These are phyloP conservation scores for Echium plantagineum DNA, from an alignment of 257 asterid genomes.

Conservation along the genomic window DNA sequence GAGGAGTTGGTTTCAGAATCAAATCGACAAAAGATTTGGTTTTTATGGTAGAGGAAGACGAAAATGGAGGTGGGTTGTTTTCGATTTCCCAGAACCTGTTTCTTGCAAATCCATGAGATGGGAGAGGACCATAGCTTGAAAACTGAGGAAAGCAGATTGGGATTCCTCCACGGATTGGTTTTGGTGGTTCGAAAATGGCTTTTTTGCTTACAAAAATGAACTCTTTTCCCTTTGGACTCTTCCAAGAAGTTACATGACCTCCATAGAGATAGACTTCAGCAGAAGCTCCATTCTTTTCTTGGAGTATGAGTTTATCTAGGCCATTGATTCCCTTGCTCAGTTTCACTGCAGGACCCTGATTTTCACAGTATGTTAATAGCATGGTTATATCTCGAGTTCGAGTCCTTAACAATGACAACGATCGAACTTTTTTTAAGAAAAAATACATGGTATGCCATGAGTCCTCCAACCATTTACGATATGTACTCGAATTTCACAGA, in stretches of 20 bases:
- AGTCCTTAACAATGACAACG: no score
- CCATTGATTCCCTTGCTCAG: background rate
- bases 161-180: background rate
- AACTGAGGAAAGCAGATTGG: background rate
- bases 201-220: background rate
- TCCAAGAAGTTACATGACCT: background rate
- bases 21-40: background rate
- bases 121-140: background rate
- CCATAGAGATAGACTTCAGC: conserved; percentile 3
- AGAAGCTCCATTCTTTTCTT: background rate
- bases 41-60: background rate
- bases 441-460: no score
- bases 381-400: no score
- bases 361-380: background rate
- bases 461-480: no score
- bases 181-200: background rate
- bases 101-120: background rate
- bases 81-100: background rate
- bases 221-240: background rate
- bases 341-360: background rate
- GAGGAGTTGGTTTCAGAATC: background rate
- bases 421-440: no score
- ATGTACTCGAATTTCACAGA: no score
- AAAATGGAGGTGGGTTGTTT: background rate
- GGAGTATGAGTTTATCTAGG: background rate